Evolutionary conservation across 495 filamentous ascomycete species (phyloP), one percentile per base, ranked within the genome.

Genomic region (Podospora pseudopauciseta): DNA sequence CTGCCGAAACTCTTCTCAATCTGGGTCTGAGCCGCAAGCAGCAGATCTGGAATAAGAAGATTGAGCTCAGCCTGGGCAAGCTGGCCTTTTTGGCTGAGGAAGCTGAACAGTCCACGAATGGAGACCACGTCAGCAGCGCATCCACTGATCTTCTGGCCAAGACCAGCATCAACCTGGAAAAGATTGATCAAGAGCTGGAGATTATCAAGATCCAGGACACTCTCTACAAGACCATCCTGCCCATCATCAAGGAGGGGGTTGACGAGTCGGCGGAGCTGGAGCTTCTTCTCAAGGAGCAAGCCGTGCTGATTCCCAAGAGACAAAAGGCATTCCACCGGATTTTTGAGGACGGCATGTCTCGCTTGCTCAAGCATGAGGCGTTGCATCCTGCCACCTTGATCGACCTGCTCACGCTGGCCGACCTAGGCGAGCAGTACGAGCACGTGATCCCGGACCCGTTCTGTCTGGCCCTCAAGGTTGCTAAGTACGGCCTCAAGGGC

Each of bases 51-150:
- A 91, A 85, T 77, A 92, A 94, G 77, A 95, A 95, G 75, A 90
- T 96, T 49, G 88, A 97, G 75, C 80, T 97, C n/a, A 94, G 92
- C 59, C 82, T 98, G 23, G 88, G 91, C 13, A 97, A 96, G 77
- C 80, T 99, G 9, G 86, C 91, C 16, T 83, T 89, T 67, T 75
- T 97, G 67, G 90, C 91, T 32, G 88, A 83, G 54, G 74, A 75
- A 81, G 66, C 67, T 9, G 80, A 80, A 65, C 72, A 73, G 11
- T 70, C 75, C 60, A 65, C 65, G 20, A 71, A 74, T 62, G 62
- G 74, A 27, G 64, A 80, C 61, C 70, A 75, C 66, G 74, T 75
- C 68, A 76, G 83, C 68, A 73, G 70, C 49, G 76, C 69, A 15
- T 66, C 44, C 1, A 65, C 76, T 1, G 78, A 80, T 23, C 68